These are phyloP conservation scores for Phylloboletellus chloephorus DNA, from an alignment of 1,284 basidiomycete genomes.

Conservation along the genomic window DNA sequence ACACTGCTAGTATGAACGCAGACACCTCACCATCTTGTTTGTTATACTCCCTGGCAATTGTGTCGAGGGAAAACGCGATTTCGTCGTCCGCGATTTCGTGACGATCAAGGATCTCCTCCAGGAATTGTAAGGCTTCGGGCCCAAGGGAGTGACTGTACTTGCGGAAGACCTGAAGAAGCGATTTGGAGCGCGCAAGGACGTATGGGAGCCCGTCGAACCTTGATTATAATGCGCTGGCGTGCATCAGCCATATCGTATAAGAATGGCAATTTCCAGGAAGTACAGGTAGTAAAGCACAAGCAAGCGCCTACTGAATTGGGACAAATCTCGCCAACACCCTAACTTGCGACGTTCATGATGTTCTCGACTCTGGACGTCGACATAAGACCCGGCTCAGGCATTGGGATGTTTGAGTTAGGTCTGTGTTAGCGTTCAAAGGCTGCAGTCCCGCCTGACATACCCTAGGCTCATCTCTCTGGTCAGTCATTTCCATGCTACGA, in stretches of 20 bases:
- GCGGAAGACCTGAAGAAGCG: constrained; percentile 56
- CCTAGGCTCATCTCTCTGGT: constrained; percentile 77
- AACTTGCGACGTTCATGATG: constrained; percentile 35
- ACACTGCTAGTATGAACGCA: constrained; percentile 12
- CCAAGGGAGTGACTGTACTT: constrained; percentile 82
- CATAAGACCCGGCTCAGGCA: constrained; percentile 68
- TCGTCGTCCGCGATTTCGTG: constrained; percentile 70
- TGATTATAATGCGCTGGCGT: constrained; percentile 60
- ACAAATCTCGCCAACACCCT: constrained; percentile 7
- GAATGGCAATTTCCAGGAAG: not conserved
- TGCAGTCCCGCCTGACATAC: constrained; percentile 5
- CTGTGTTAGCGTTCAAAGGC: constrained; percentile 1
- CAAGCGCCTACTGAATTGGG: constrained; percentile 16
- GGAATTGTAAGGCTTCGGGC: constrained; percentile 62
- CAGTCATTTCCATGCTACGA: constrained; percentile 66
- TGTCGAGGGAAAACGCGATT: constrained; percentile 74
- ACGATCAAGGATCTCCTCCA: constrained; percentile 62
- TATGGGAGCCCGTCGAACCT: constrained; percentile 37
- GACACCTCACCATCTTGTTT: constrained; percentile 75
- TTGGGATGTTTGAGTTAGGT: constrained; percentile 79
- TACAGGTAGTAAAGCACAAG: too few relatives aligned
- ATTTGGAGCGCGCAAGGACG: not conserved
- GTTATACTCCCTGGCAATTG: constrained; percentile 84
- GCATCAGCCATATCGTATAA: constrained; percentile 33
- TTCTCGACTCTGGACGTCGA: constrained; percentile 68